Percentiles rank a stretch among this genome's conserved stretches.
These are phyloP conservation scores for Panaeolus papilionaceus DNA, from an alignment of 768 basidiomycete genomes.

Conservation along the genomic window DNA sequence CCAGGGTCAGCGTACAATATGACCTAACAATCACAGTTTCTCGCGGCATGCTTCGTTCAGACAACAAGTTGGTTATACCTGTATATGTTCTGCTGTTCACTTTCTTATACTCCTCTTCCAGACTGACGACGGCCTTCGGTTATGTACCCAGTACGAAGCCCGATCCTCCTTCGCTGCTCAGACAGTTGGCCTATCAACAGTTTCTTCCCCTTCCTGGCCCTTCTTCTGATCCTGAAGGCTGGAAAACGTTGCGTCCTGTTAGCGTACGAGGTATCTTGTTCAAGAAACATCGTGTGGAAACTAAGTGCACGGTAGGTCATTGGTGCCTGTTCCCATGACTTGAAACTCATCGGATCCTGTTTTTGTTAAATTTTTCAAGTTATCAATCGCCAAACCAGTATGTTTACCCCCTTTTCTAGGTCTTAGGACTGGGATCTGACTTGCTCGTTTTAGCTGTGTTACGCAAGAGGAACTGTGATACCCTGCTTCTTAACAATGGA, in stretches of 20 bases:
- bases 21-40: conserved; percentile 53
- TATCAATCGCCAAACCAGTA: conserved; percentile 55
- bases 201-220: conserved; percentile 50
- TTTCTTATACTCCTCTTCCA: conserved; percentile 25
- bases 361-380: conserved; percentile 30
- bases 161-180: conserved; percentile 49
- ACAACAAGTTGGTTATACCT: conserved; percentile 47
- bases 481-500: conserved; percentile 53
- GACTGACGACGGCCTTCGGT: conserved; percentile 59
- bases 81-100: neutral
- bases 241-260: conserved; percentile 51
- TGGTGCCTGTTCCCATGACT: conserved; percentile 2
- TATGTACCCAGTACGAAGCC: conserved; percentile 56
- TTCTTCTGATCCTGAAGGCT: conserved; percentile 56
- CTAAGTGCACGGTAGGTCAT: conserved; percentile 48
- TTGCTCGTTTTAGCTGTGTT: conserved; percentile 42
- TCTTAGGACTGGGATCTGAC: conserved; percentile 18
- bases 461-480: conserved; percentile 55
- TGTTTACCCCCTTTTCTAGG: conserved; percentile 24
- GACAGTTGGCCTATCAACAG: conserved; percentile 57
- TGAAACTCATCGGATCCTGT: neutral
- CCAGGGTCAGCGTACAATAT: conserved; percentile 55
- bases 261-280: conserved; percentile 47
- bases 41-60: conserved; percentile 53
- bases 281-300: conserved; percentile 44